Percentiles rank a stretch among this genome's conserved stretches.
phyloP scores from a whole-genome alignment of 2,329 filamentous ascomycete species.

The Exophiala bonariae region DNA sequence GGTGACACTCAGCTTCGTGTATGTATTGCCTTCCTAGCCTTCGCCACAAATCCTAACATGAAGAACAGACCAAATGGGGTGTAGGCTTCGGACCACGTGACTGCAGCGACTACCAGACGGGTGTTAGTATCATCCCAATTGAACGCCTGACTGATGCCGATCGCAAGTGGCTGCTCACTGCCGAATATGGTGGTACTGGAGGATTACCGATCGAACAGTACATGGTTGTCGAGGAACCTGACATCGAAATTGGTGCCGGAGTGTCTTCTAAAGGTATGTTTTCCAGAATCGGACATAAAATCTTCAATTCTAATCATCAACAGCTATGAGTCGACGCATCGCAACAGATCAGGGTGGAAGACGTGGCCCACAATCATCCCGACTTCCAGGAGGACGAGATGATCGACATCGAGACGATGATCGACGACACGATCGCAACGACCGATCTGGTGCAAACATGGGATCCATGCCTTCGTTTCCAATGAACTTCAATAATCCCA shows the following conservation, averaged over 20 bases:
- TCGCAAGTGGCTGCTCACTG: slow-evolving; percentile 93
- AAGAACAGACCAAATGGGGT: slow-evolving; percentile 81
- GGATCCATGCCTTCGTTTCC: slow-evolving; percentile 28
- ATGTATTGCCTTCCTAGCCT: slow-evolving; percentile 36
- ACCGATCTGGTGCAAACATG: slow-evolving; percentile 26
- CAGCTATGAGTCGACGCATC: slow-evolving; percentile 53
- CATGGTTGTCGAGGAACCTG: slow-evolving; percentile 91
- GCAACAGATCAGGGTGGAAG: slow-evolving; percentile 52
- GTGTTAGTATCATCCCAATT: slow-evolving; percentile 91
- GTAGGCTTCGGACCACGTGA: slow-evolving; percentile 96
- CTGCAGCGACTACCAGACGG: slow-evolving; percentile 92
- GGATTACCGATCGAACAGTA: slow-evolving; percentile 77
- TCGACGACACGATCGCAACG: slow-evolving; percentile 27
- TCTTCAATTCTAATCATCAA: slow-evolving; percentile 7
- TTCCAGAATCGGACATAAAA: neutral
- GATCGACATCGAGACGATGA: slow-evolving; percentile 38
- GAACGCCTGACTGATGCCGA: slow-evolving; percentile 91
- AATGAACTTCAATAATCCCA: slow-evolving; percentile 37
- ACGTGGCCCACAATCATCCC: slow-evolving; percentile 49
- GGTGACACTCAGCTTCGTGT: slow-evolving; percentile 72
- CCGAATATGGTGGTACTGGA: slow-evolving; percentile 89
- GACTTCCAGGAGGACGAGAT: slow-evolving; percentile 33
- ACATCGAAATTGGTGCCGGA: slow-evolving; percentile 96
- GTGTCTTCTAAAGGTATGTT: slow-evolving; percentile 82
- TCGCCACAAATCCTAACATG: slow-evolving; percentile 29